Conservation (phyloP, 345 rosid species). For the sweet orange (Citrus sinensis) region DNA sequence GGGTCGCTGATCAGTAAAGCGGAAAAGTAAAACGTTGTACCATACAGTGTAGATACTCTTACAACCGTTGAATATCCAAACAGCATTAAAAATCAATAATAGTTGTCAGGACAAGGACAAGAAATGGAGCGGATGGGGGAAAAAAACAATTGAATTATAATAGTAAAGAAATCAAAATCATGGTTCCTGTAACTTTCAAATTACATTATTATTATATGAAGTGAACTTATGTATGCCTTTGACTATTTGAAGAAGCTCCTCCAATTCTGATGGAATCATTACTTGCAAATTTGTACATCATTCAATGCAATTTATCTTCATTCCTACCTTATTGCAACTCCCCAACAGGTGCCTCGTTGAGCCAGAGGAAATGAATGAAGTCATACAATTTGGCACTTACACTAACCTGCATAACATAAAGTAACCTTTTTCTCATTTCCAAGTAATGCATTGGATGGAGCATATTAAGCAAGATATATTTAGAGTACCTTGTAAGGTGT, state of each 20-base stretch:
- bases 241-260: slow-evolving; percentile 15
- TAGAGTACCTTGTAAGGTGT: slow-evolving; percentile 83
- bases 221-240: not conserved
- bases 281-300: slow-evolving; percentile 20
- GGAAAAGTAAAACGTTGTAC: too few relatives aligned
- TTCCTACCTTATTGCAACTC: slow-evolving; percentile 40
- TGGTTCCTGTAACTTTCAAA: not conserved
- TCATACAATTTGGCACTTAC: slow-evolving; percentile 82
- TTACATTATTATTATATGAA: not conserved
- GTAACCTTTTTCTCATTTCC: not conserved
- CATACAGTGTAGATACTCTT: too few relatives aligned
- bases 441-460: not conserved
- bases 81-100: not conserved
- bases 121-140: not conserved
- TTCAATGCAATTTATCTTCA: not conserved
- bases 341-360: slow-evolving; percentile 98
- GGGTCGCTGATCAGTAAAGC: too few relatives aligned
- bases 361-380: slow-evolving; percentile 95
- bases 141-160: not conserved
- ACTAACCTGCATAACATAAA: slow-evolving; percentile 60
- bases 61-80: not conserved
- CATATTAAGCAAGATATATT: not conserved
- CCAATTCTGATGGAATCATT: slow-evolving; percentile 19
- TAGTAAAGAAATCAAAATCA: not conserved
- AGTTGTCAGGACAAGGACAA: too few relatives aligned